phyloP scores from a whole-genome alignment of 306 rosid species.

The Cucurbita ficifolia region DNA sequence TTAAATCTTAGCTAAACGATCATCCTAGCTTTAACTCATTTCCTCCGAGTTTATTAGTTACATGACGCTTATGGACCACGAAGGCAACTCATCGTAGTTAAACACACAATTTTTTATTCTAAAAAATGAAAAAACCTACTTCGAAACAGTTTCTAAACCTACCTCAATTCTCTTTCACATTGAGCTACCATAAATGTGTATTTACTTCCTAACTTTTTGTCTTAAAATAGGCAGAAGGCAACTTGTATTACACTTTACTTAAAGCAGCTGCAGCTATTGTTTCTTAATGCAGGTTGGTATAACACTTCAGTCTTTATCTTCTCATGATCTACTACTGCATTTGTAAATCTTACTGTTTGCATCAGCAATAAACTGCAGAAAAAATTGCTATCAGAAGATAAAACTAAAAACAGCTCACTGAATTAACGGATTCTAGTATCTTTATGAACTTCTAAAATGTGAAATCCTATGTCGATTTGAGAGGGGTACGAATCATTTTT shows the following conservation, averaged over 20 bases:
- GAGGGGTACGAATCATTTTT: too few species aligned
- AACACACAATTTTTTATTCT: not conserved
- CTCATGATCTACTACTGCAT: not conserved
- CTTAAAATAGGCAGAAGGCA: not conserved
- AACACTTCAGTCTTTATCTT: not conserved
- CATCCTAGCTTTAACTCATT: too few species aligned
- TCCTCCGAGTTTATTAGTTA: too few species aligned
- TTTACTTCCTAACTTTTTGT: not conserved
- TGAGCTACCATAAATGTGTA: not conserved
- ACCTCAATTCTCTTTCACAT: not conserved
- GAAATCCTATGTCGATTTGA: too few species aligned
- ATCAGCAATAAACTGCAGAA: too few species aligned
- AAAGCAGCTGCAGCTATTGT: not conserved
- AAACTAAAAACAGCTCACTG: too few species aligned
- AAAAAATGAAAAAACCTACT: too few species aligned
- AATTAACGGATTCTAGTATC: too few species aligned
- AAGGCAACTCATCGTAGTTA: not conserved
- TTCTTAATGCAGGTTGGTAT: not conserved
- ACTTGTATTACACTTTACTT: not conserved
- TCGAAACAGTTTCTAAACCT: not conserved
- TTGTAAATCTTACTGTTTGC: not conserved
- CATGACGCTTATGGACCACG: not conserved
- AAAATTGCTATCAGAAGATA: too few species aligned
- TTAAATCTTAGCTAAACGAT: too few species aligned
- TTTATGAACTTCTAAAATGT: too few species aligned